These are phyloP conservation scores for Penicillium cosmopolitanum DNA, from an alignment of 495 filamentous ascomycete genomes.

Conservation along the genomic window DNA sequence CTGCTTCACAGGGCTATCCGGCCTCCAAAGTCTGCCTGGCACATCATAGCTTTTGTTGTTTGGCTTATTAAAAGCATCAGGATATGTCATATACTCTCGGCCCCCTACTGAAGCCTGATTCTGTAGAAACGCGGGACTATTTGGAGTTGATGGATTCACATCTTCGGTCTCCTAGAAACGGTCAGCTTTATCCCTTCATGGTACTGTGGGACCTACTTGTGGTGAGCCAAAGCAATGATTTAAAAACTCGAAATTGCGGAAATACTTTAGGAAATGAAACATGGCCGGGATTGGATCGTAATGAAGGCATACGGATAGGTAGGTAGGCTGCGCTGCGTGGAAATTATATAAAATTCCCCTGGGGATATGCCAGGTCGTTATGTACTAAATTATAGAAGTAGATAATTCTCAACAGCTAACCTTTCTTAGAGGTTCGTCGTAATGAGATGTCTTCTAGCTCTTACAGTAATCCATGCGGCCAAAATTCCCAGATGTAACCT, in stretches of 20 bases:
- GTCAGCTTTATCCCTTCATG: neutral
- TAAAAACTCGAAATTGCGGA: neutral
- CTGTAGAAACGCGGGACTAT: neutral
- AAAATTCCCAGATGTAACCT: too few relatives aligned
- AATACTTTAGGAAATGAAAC: neutral
- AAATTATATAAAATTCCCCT: neutral
- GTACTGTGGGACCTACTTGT: neutral
- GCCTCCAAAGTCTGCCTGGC: too few relatives aligned
- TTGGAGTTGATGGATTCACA: neutral
- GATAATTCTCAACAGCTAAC: too few relatives aligned
- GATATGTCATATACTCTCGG: neutral
- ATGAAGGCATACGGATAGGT: neutral
- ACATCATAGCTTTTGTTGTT: neutral
- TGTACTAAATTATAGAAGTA: too few relatives aligned
- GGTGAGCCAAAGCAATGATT: neutral
- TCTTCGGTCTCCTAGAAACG: neutral
- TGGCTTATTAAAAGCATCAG: neutral
- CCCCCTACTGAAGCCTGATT: neutral
- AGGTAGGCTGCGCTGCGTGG: neutral
- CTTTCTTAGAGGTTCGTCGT: too few relatives aligned
- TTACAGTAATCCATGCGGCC: too few relatives aligned
- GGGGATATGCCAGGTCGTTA: too few relatives aligned
- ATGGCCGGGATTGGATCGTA: neutral
- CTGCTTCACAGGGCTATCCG: neutral
- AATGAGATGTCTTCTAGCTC: too few relatives aligned